A percentile compares a stretch with the other conserved stretches of the same genome.
Evolutionary conservation across 2,329 filamentous ascomycete species (phyloP).

Genomic region (Gliomastix tumulicola): DNA sequence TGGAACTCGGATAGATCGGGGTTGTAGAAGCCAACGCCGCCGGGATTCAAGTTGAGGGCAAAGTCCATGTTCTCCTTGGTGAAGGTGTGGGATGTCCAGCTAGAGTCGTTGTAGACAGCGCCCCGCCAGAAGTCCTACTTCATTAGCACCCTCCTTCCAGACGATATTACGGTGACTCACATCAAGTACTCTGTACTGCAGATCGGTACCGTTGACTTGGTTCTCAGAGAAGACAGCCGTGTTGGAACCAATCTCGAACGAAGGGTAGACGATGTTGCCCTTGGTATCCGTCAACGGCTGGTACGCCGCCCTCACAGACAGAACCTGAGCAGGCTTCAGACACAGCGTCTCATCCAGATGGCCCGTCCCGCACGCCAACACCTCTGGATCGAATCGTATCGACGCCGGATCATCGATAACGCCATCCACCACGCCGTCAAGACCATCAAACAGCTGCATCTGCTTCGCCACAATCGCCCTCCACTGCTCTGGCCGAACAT

Average conservation of each 20-base stretch:
- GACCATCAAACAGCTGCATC: neutral
- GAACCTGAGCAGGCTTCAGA: neutral
- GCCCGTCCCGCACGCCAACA: neutral
- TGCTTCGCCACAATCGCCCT: neutral
- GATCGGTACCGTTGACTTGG: neutral
- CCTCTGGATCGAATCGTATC: slow-evolving; percentile 1
- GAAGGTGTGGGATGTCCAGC: neutral
- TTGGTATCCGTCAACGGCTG: neutral
- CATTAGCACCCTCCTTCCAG: no score
- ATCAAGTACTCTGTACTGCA: neutral
- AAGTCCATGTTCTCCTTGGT: neutral
- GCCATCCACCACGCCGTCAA: neutral
- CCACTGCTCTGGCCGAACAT: neutral
- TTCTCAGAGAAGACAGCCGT: neutral
- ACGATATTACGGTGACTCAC: neutral
- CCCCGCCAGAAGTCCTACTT: neutral
- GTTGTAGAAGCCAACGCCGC: neutral
- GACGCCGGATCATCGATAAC: neutral
- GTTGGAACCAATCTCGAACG: neutral
- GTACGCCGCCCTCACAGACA: neutral
- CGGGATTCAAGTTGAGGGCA: neutral
- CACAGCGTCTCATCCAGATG: neutral
- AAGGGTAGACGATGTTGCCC: slow-evolving; percentile 1
- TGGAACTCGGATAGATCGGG: neutral
- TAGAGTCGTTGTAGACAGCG: neutral